Evolutionary conservation across 2,329 filamentous ascomycete species (phyloP).

Genomic region (Berkeleyomyces basicola): DNA sequence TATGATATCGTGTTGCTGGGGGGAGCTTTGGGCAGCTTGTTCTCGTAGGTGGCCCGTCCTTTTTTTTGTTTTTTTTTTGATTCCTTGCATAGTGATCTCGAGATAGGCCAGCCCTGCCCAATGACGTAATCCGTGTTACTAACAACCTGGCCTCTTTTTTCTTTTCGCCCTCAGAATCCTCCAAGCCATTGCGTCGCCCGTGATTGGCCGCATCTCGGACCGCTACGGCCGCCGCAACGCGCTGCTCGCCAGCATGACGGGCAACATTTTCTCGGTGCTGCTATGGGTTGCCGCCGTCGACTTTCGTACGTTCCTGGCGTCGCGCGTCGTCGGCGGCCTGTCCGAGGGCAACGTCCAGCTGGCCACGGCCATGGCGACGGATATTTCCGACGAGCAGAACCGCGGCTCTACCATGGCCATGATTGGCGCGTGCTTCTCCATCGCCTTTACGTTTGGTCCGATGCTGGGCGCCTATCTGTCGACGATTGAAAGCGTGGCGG

Average conservation of each 20-base stretch:
- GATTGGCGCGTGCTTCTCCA: constrained; percentile 88
- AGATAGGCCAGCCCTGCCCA: not conserved
- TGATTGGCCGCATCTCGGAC: constrained; percentile 82
- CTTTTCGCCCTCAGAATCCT: constrained; percentile 42
- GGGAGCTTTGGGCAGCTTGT: constrained; percentile 82
- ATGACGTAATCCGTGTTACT: constrained; percentile 1
- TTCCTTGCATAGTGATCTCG: not conserved
- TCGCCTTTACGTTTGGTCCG: constrained; percentile 93
- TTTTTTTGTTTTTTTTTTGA: not conserved
- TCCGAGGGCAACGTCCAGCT: constrained; percentile 96
- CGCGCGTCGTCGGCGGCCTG: constrained; percentile 75
- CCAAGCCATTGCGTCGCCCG: constrained; percentile 78
- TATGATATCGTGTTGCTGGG: constrained; percentile 95
- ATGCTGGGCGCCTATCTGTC: constrained; percentile 78
- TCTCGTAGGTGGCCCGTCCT: constrained; percentile 35
- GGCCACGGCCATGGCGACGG: constrained; percentile 87
- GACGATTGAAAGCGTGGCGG: constrained; percentile 57
- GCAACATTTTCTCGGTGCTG: constrained; percentile 83
- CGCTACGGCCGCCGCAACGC: constrained; percentile 73
- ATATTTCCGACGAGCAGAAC: constrained; percentile 74
- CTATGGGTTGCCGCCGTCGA: constrained; percentile 89
- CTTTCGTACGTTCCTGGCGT: constrained; percentile 92
- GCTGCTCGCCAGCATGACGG: constrained; percentile 76
- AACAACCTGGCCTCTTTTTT: not conserved
- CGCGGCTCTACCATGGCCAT: constrained; percentile 89